phyloP scores from a whole-genome alignment of 139 green algal species.

The Volvox africanus region DNA sequence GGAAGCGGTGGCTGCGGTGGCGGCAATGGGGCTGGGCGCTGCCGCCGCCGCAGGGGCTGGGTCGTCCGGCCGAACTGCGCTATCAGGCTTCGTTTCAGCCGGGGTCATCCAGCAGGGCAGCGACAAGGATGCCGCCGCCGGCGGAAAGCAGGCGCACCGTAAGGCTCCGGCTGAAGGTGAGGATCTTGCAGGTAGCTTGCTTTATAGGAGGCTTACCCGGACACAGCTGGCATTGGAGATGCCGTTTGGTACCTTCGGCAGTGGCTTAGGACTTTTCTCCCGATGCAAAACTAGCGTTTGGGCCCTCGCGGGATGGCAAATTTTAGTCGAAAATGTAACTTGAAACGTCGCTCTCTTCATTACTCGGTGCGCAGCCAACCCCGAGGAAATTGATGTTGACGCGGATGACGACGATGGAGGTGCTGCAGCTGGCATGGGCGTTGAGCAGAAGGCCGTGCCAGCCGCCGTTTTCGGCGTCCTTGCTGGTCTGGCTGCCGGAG shows the following conservation, averaged over 20 bases:
- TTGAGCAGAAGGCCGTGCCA: conserved; percentile 86
- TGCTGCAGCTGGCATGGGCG: conserved; percentile 57
- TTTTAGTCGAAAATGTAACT: no score
- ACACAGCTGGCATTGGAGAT: no score
- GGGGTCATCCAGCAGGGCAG: conserved; percentile 79
- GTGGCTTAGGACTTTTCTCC: no score
- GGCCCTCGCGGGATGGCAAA: no score
- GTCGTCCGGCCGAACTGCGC: conserved; percentile 40
- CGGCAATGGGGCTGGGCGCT: conserved; percentile 43
- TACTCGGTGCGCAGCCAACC: conserved; percentile 74
- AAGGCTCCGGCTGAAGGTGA: conserved; percentile 19
- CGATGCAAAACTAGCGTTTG: no score
- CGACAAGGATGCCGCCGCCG: conserved; percentile 7
- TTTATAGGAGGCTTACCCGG: no score
- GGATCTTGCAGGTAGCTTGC: neutral
- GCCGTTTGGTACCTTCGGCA: no score
- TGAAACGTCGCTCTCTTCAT: neutral
- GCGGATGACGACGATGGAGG: conserved; percentile 76
- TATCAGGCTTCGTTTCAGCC: conserved; percentile 88
- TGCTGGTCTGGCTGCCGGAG: conserved; percentile 44
- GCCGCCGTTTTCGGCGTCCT: conserved; percentile 83
- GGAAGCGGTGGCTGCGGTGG: conserved; percentile 47
- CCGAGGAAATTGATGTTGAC: conserved; percentile 94
- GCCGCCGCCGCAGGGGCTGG: neutral
- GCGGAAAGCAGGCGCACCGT: conserved; percentile 23